phyloP scores from a whole-genome alignment of 2,329 filamentous ascomycete species.

The Verticillium nonalfalfae region DNA sequence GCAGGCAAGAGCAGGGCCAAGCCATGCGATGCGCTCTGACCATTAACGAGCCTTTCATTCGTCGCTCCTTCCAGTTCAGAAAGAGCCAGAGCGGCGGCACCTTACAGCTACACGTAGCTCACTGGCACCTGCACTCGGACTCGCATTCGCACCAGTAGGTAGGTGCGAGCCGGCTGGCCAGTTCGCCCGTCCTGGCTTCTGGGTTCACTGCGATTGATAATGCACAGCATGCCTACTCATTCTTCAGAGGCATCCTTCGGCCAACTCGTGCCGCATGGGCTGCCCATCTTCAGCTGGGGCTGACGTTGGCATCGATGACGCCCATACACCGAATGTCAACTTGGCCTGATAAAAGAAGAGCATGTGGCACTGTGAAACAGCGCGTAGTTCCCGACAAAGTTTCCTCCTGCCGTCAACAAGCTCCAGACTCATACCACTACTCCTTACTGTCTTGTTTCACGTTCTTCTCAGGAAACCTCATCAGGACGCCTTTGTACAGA shows the following conservation, averaged over 20 bases:
- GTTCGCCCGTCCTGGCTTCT: too few relatives aligned
- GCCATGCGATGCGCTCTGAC: too few relatives aligned
- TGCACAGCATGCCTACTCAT: not conserved
- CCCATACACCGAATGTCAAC: not conserved
- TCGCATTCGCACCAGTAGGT: not conserved
- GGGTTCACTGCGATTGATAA: not conserved
- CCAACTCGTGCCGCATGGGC: not conserved
- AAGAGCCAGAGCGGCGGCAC: too few relatives aligned
- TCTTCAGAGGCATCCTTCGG: not conserved
- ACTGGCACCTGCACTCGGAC: not conserved
- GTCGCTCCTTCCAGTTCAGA: too few relatives aligned
- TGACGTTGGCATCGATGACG: not conserved
- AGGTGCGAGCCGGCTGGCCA: too few relatives aligned
- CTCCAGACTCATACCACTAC: too few relatives aligned
- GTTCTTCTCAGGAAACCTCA: too few relatives aligned
- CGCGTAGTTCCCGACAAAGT: not conserved
- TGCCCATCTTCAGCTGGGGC: not conserved
- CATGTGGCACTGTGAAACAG: not conserved
- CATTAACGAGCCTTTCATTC: too few relatives aligned
- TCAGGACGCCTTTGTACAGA: too few relatives aligned
- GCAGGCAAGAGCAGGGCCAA: too few relatives aligned
- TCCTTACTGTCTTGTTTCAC: too few relatives aligned
- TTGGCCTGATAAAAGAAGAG: not conserved
- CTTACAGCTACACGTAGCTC: too few relatives aligned
- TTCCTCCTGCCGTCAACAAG: not conserved